These are phyloP conservation scores for Trichothecium roseum DNA, from an alignment of 2,329 filamentous ascomycete genomes.

Conservation along the genomic window DNA sequence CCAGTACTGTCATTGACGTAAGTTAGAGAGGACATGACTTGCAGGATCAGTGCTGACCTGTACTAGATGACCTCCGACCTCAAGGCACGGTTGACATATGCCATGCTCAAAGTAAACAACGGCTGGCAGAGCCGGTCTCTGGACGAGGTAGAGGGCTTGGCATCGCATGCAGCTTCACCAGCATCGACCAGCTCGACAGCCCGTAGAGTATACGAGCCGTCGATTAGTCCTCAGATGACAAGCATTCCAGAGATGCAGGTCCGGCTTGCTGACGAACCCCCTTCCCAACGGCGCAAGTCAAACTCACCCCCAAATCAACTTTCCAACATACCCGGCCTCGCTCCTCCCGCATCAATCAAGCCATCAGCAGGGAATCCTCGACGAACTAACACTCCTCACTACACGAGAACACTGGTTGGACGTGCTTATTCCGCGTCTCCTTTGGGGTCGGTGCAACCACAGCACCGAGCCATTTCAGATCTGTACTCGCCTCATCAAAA, in stretches of 20 bases:
- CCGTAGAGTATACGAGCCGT: constrained; percentile 38
- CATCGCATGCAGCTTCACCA: constrained; percentile 58
- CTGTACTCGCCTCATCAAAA: constrained; percentile 57
- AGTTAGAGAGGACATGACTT: constrained; percentile 12
- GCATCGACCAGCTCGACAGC: constrained; percentile 47
- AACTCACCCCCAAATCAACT: not conserved
- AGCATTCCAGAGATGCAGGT: constrained; percentile 3
- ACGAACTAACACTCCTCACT: constrained; percentile 38
- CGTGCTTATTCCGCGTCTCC: constrained; percentile 37
- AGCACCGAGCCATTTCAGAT: constrained; percentile 26
- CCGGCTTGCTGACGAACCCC: constrained; percentile 1
- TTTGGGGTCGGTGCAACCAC: constrained; percentile 28
- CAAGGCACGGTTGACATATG: constrained; percentile 77
- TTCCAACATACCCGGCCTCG: constrained; percentile 28
- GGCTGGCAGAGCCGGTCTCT: constrained; percentile 75
- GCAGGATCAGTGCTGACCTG: constrained; percentile 1
- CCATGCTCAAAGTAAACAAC: constrained; percentile 86
- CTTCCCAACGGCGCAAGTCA: constrained; percentile 1
- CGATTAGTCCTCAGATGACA: constrained; percentile 42
- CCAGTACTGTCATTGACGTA: constrained; percentile 72
- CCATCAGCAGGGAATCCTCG: constrained; percentile 35
- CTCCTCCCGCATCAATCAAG: constrained; percentile 44
- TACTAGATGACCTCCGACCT: constrained; percentile 65
- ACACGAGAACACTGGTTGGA: constrained; percentile 39
- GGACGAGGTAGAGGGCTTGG: constrained; percentile 65